Conservation (phyloP, 2,329 filamentous ascomycete genomes). For the Xylaria sp. region DNA sequence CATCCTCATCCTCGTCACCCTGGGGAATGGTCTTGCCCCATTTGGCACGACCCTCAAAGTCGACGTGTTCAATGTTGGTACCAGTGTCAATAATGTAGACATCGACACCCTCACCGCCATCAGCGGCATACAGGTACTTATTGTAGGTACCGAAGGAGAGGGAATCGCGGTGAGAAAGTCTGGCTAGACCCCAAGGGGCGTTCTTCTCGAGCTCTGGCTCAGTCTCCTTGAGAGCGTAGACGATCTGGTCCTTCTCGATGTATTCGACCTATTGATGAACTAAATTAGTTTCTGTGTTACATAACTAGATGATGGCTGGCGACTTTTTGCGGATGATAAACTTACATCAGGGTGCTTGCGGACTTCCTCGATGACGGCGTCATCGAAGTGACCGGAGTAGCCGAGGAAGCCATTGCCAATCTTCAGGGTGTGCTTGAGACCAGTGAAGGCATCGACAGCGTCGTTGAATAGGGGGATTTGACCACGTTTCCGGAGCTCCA, state of each 20-base stretch:
- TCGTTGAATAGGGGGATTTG: constrained; percentile 67
- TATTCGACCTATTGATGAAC: constrained; percentile 81
- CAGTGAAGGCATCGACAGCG: constrained; percentile 76
- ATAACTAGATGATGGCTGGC: not conserved
- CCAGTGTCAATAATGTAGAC: constrained; percentile 99
- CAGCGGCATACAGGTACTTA: constrained; percentile 93
- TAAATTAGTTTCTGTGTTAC: constrained; percentile 26
- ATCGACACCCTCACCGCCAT: constrained; percentile 96
- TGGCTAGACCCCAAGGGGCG: constrained; percentile 97
- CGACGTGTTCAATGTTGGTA: constrained; percentile 91
- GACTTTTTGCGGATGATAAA: not conserved
- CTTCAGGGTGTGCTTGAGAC: constrained; percentile 96
- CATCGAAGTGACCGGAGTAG: constrained; percentile 96
- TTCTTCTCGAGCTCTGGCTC: constrained; percentile 77
- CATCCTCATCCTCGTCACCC: constrained; percentile 87
- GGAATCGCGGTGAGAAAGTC: constrained; percentile 92
- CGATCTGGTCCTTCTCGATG: constrained; percentile 93
- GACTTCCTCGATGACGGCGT: constrained; percentile 91
- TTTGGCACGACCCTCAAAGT: constrained; percentile 93
- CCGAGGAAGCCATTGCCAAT: constrained; percentile 86
- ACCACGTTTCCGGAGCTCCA: constrained; percentile 91
- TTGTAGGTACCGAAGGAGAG: constrained; percentile 94
- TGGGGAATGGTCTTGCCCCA: constrained; percentile 97
- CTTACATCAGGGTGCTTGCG: constrained; percentile 97
- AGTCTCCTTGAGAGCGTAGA: constrained; percentile 77